Percentiles rank a stretch among this genome's conserved stretches.
phyloP scores from a whole-genome alignment of 495 filamentous ascomycete genomes.

The Aspergillus bertholletiae region DNA sequence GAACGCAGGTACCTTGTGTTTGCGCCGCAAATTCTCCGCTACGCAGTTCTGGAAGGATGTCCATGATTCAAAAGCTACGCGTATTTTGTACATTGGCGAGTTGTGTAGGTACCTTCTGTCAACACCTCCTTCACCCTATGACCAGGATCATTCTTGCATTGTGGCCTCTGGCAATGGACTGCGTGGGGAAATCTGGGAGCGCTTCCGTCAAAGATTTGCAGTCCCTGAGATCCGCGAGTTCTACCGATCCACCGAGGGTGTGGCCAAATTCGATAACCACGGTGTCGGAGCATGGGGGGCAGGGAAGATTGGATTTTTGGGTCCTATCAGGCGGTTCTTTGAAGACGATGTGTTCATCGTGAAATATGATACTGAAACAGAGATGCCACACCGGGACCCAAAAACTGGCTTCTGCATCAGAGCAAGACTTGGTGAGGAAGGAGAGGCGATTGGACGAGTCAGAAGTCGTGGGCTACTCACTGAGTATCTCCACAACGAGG shows the following conservation, averaged over 20 bases:
- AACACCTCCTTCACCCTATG: conserved; percentile 67
- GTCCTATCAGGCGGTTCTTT: conserved; percentile 55
- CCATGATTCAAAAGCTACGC: conserved; percentile 67
- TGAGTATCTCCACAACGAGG: conserved; percentile 76
- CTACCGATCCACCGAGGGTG: conserved; percentile 84
- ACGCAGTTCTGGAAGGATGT: conserved; percentile 83
- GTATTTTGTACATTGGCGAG: conserved; percentile 94
- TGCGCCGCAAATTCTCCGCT: conserved; percentile 76
- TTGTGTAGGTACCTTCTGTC: conserved; percentile 85
- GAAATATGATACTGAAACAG: conserved; percentile 67
- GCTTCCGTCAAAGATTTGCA: conserved; percentile 79
- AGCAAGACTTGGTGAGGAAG: conserved; percentile 59
- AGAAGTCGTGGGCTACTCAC: conserved; percentile 61
- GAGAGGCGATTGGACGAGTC: conserved; percentile 76
- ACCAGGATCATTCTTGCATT: conserved; percentile 69
- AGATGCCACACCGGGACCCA: conserved; percentile 65
- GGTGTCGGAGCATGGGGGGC: conserved; percentile 67
- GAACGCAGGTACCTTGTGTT: conserved; percentile 40
- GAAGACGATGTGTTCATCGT: conserved; percentile 57
- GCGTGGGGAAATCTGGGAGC: conserved; percentile 86
- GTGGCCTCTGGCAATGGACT: conserved; percentile 86
- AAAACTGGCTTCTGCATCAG: conserved; percentile 67
- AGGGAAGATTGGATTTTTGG: conserved; percentile 79
- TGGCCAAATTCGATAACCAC: conserved; percentile 69
- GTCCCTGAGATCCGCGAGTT: conserved; percentile 83